Evolutionary conservation across 1,284 basidiomycete genomes (phyloP), one percentile per base, ranked within the genome.

Genomic region (Cryptococcus sp.): DNA sequence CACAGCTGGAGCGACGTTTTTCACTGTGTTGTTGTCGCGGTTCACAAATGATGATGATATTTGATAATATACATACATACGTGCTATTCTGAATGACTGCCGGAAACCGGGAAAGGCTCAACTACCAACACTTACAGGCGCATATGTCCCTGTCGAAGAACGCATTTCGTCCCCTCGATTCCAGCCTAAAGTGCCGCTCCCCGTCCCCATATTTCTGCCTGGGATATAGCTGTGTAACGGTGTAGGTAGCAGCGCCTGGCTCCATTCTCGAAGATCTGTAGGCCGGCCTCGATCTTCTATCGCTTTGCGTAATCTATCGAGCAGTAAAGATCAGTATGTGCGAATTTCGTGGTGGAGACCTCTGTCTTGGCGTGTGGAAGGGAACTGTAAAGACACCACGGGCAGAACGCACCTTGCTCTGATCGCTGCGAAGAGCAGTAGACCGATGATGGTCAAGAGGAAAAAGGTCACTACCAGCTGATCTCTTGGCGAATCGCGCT

Each of bases 401-500:
- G 17, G 15, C 15, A 19, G 41, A 23, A 72, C 70, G 54, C 46
- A 75, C 72, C 73, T 66, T 3, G 67, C 44, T 17, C 90, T 89
- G 67, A 95, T 85, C 7, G 88, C 90, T 26, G 91, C 91, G 50
- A 85, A 87, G 20, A 94, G 80, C 44, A 96, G 80, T 47, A 96
- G 82, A 4, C 89, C 90, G 66, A 90, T 86, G 15, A 94, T 87
- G 49, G 87, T 87, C 62, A 95, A 77, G 34, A 96, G 81, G 80
- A 95, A 96, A 52, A 93, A 80, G 19, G 91, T 91, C 49, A 96
- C 92, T 44, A 95, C 87, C 43, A 93, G 81, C 73, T 94, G 91
- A 77, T 93, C 91, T 73, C 93, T 82, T 15, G 93, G 91, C 46
- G 90, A 93, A 80, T 95, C 93, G 52, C 88, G 81, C 74, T 88